Base-by-base conservation (phyloP, 345 rosid genomes). In the Linum lewisii region DNA sequence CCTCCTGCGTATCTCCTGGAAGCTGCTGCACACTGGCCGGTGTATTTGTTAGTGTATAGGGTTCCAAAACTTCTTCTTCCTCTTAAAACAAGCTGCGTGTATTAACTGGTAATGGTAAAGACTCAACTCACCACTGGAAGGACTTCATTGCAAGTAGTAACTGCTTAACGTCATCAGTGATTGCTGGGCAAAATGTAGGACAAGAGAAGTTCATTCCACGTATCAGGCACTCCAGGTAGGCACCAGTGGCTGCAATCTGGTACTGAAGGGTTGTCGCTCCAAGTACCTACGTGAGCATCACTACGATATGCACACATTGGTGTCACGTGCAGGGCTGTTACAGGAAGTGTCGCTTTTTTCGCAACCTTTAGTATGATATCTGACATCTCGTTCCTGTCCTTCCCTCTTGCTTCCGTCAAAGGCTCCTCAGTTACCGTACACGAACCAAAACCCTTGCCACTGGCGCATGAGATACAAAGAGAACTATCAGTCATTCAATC, bases 221-320 rank as follows among this genome's bases (percentile, higher is more conserved):
- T 67, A 59, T 83, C 94, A 4, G 94, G 89, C n/a, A 86, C 85
- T 23, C 90, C 89, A 8, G 89, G 87, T 7, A 83, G 80, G 69
- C 89, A 86, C 89, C 85, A 83, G 59, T 81, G 89, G 74, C 87
- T 83, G 64, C 89, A 83, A 70, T 83, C 94, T 11, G 87, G 79
- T 44, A 86, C 85, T 1, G 69, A 72, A 0, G 82, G 84, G 67
- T 81, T 80, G 55, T 80, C 84, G 20, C 85, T 78, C 87, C 94
- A 83, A 24, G 59, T 57, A 24, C 87, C 94, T 0, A 86, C 87
- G 60, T 86, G 87, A 4, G 84, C 87, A 42, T 83, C 94, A 8
- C 79, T 71, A 60, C 89, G 76, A 68, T 55, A 81, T 37, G 89
- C 85, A 4, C 84, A 85, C 93, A 86, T 81, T 0, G 74, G 81